Percentiles rank a stretch among this genome's conserved stretches.
Evolutionary conservation across 805 yeast species (phyloP).

Genomic region (Peterozyma toletana): DNA sequence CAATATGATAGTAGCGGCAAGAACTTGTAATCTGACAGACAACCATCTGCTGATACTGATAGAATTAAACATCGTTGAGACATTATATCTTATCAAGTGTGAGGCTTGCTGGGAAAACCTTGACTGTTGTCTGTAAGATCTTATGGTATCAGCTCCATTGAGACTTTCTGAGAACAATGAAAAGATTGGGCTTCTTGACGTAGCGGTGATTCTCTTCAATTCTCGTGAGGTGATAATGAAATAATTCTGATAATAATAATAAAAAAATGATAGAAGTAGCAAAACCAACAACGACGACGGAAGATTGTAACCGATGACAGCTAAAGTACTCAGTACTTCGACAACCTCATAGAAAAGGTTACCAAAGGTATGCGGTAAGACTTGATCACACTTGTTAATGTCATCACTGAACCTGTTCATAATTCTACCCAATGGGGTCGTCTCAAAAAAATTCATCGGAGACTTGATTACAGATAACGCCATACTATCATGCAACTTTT

Average conservation of each 20-base stretch:
- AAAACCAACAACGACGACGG: conserved; percentile 48
- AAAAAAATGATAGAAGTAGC: conserved; percentile 41
- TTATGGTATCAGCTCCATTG: conserved; percentile 68
- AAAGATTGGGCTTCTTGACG: conserved; percentile 69
- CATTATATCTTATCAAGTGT: conserved; percentile 40
- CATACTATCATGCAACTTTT: conserved; percentile 49
- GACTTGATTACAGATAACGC: conserved; percentile 44
- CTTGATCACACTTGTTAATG: conserved; percentile 47
- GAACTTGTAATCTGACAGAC: conserved; percentile 50
- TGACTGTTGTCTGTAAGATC: conserved; percentile 63
- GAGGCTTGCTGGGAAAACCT: conserved; percentile 55
- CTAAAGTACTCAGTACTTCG: conserved; percentile 39
- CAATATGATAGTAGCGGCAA: conserved; percentile 52
- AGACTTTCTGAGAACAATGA: conserved; percentile 80
- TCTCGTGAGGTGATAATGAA: conserved; percentile 72
- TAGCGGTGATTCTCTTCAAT: conserved; percentile 63
- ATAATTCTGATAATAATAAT: conserved; percentile 62
- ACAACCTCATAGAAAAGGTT: conserved; percentile 38
- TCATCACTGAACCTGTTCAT: conserved; percentile 57
- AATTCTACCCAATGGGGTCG: conserved; percentile 41
- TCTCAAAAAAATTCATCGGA: conserved; percentile 63
- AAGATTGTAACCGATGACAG: conserved; percentile 43
- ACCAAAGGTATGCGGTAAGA: conserved; percentile 44
- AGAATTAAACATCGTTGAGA: conserved; percentile 39
- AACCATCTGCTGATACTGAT: conserved; percentile 62